Evolutionary conservation across 2,329 filamentous ascomycete genomes (phyloP), one percentile per base, ranked within the genome.

Genomic region (Biscogniauxia marginata): DNA sequence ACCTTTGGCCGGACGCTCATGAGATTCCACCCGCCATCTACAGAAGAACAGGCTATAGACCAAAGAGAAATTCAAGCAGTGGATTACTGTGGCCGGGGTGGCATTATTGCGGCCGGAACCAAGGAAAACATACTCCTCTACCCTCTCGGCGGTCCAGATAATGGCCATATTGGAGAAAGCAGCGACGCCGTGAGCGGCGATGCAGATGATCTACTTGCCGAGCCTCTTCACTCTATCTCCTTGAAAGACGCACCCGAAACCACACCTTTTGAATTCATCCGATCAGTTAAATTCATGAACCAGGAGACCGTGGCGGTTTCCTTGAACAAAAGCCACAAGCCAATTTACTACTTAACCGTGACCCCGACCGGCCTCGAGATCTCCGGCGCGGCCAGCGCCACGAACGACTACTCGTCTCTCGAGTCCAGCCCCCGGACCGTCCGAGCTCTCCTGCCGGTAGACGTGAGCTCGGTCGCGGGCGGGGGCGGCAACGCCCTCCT

Each of bases 371-470:
- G 80, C 0, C 63, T 80, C 21, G 67, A 73, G 9, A 68, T 75
- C 7, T 63, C 73, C 43, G 62, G 71, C 0, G 68, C 73, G 0
- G 68, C 73, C 2, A 75, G 71, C 34, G 72, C 73, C 18, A 56
- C 62, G 3, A 57, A 60, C 0, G 22, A 73, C 5, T 58, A 69
- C 49, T 44, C 56, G 0, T 53, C 63, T 30, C 70, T 72, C 30
- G 55, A 51, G 49, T 58, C 69, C 22, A 60, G 59, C 0, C 67
- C 70, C 9, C 61, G 70, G 4, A 78, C 74, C 0, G 73, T 79
- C 9, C 70, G 77, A 30, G 78, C 79, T 0, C 73, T 84, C 3
- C 74, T 81, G 30, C 75, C 79, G 1, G 69, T 83, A 0, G 66
- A 73, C 13, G 63, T 67, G 7, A 61, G 66, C 13, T 69, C 70